phyloP scores from a whole-genome alignment of 495 filamentous ascomycete genomes.

The Podospora fimiseda region DNA sequence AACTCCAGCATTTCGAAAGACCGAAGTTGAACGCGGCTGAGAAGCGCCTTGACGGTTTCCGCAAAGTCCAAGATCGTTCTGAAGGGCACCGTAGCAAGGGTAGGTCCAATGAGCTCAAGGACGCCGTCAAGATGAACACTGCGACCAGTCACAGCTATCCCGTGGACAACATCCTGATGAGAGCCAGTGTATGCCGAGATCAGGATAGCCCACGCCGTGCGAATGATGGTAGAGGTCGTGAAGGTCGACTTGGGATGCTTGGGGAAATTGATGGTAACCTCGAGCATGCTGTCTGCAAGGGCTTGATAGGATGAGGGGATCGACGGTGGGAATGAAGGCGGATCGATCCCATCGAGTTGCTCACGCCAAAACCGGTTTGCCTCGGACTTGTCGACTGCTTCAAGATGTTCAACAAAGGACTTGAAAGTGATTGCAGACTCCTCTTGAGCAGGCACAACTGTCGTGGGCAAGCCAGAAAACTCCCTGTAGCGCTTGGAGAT shows the following conservation, averaged over 20 bases:
- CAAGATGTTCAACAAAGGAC: background rate
- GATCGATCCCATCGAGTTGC: background rate
- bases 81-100: background rate
- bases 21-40: background rate
- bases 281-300: background rate
- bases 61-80: background rate
- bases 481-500: background rate
- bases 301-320: background rate
- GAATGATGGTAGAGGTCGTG: background rate
- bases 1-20: constrained; percentile 7
- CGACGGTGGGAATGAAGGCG: background rate
- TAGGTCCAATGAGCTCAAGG: background rate
- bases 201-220: background rate
- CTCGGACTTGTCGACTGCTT: background rate
- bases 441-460: background rate
- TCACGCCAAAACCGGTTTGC: background rate
- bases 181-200: background rate
- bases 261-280: background rate
- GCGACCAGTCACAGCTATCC: background rate
- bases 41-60: background rate
- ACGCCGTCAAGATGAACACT: background rate
- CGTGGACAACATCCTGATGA: background rate
- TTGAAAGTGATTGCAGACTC: background rate
- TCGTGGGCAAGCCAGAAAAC: background rate
- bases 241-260: background rate